A percentile compares a stretch with the other conserved stretches of the same genome.
Evolutionary conservation across 1,284 basidiomycete genomes (phyloP).

Genomic region (Waitea zeae): DNA sequence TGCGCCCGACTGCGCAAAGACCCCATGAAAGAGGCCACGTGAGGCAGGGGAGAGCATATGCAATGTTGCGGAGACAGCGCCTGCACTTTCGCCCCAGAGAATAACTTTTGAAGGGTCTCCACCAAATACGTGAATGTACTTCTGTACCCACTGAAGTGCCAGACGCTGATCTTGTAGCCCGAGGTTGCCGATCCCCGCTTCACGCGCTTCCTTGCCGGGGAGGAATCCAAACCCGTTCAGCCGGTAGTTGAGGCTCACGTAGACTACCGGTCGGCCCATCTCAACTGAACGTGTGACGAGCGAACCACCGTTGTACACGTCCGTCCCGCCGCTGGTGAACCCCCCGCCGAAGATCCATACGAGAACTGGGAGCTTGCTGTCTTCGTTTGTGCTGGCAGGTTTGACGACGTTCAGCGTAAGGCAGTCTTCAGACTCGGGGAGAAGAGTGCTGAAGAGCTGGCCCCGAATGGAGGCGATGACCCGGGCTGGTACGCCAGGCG

Average conservation of each 20-base stretch:
- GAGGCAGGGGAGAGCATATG: slow-evolving; percentile 15
- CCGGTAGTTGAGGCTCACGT: slow-evolving; percentile 18
- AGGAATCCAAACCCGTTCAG: slow-evolving; percentile 8
- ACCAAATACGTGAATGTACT: slow-evolving; percentile 28
- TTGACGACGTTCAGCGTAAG: slow-evolving; percentile 1
- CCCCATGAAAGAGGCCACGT: slow-evolving; percentile 17
- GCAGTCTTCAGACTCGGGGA: no score
- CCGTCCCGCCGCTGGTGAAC: not conserved
- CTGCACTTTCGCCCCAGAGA: slow-evolving; percentile 25
- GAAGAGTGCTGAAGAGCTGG: no score
- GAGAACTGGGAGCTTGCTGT: not conserved
- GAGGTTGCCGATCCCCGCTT: slow-evolving; percentile 32
- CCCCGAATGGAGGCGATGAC: no score
- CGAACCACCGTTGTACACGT: not conserved
- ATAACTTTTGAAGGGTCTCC: slow-evolving; percentile 16
- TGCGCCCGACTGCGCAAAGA: slow-evolving; percentile 19
- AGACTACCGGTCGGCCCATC: slow-evolving; percentile 15
- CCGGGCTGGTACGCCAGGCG: no score
- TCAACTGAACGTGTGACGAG: slow-evolving; percentile 12
- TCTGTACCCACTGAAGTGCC: slow-evolving; percentile 28
- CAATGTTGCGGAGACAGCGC: slow-evolving; percentile 17
- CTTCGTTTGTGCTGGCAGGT: not conserved
- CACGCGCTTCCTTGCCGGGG: slow-evolving; percentile 25
- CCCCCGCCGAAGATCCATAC: not conserved
- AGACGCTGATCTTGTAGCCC: slow-evolving; percentile 31